Evolutionary conservation across 2,329 filamentous ascomycete species (phyloP), one percentile per base, ranked within the genome.

Genomic region (Microcyclospora tardicrescens): DNA sequence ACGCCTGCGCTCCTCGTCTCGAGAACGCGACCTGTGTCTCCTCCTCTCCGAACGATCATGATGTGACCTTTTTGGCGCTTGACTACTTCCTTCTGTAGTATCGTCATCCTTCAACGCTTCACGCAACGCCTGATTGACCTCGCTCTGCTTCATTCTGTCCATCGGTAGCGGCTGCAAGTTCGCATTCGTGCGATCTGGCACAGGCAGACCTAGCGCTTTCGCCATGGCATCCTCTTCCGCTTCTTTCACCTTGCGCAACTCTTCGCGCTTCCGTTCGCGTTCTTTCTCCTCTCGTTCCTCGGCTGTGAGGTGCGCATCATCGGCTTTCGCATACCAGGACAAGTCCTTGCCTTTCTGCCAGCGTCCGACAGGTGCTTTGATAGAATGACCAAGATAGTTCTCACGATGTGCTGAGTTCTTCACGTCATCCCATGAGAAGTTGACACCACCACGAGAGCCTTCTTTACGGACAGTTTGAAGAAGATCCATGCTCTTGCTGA

Each of bases 351-450:
- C 79, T 56, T 89, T 79, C 54, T 91, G 84, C 87, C 87, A 95
- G 48, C 87, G 81, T 6, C 87, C 87, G 3, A 94, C 86, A 0
- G 87, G 61, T 37, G 87, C 87, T 69, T 89, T 94, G 42, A 95
- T 65, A 42, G 83, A 91, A 65, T 95, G 87, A 37, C 87, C 87
- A 6, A 95, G 80, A 60, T 81, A 81, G 59, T 80, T 94, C 62
- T 98, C 87, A 61, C 91, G 86, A 56, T 94, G 87, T 15, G 73
- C 67, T 36, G 86, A 93, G 48, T 71, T 77, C 59, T 89, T 81
- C 56, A 98, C 89, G 51, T 95, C 86, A 48, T 89, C 83, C 91
- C 91, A 96, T 64, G 80, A 87, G 68, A 98, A 98, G 61, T 95
- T 86, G 62, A 82, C 82, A 43, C 91, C 91, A 55, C 91, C 91